Evolutionary conservation across 2,329 filamentous ascomycete genomes (phyloP).

Genomic region (Exserohilum turcica): DNA sequence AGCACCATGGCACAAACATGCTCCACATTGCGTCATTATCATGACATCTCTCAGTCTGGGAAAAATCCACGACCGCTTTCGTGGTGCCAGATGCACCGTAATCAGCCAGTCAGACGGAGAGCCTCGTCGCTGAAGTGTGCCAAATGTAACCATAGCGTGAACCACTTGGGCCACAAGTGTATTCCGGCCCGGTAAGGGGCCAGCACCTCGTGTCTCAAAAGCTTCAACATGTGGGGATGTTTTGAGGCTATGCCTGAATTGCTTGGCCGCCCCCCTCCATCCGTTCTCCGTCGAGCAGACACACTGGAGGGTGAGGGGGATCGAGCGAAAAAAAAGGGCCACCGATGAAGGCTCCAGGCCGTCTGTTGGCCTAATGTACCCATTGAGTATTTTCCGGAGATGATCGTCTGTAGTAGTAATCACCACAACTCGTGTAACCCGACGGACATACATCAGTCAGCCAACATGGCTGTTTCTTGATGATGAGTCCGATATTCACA

Average conservation of each 20-base stretch:
- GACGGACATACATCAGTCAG: neutral
- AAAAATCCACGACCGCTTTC: neutral
- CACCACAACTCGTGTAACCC: neutral
- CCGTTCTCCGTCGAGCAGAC: conserved; percentile 19
- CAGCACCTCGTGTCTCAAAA: neutral
- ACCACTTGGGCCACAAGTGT: conserved; percentile 2
- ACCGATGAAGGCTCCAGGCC: neutral
- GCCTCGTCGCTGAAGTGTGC: neutral
- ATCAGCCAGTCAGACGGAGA: neutral
- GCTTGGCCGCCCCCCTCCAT: conserved; percentile 19
- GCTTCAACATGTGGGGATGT: conserved; percentile 1
- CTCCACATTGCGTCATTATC: neutral
- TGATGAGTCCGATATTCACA: neutral
- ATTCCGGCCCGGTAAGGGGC: neutral
- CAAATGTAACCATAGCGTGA: conserved; percentile 5
- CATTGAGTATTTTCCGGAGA: neutral
- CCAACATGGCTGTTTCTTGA: neutral
- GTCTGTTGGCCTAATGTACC: neutral
- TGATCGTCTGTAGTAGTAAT: neutral
- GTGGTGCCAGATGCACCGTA: neutral
- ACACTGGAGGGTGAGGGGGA: neutral
- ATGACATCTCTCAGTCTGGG: neutral
- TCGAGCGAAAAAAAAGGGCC: neutral
- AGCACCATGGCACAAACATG: neutral
- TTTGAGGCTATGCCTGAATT: conserved; percentile 15